A percentile compares a stretch with the other conserved stretches of the same genome.
Evolutionary conservation across 106 monocot species (phyloP).

Genomic region (Phalaenopsis equestris): DNA sequence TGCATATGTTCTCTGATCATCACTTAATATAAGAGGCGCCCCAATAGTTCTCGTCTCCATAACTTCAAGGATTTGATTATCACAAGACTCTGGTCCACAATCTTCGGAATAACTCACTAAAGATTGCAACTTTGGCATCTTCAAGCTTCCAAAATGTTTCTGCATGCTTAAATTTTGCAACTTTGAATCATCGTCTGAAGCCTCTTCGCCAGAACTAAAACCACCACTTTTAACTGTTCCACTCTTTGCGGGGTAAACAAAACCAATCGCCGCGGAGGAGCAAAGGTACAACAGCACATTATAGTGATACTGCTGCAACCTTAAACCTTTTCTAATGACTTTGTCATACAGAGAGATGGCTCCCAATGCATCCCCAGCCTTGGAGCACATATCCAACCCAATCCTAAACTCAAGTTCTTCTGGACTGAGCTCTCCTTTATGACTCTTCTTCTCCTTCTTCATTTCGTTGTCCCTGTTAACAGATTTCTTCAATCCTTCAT

Average conservation of each 20-base stretch:
- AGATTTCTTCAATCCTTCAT: background rate
- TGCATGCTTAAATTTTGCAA: too few relatives aligned
- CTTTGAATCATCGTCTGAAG: too few relatives aligned
- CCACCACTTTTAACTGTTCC: conserved; percentile 11
- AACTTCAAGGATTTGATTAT: background rate
- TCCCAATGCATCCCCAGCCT: conserved; percentile 37
- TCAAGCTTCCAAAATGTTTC: background rate
- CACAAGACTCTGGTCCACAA: background rate
- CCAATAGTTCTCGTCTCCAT: background rate
- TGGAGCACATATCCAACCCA: conserved; percentile 66
- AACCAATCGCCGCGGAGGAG: conserved; percentile 56
- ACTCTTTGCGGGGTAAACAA: conserved; percentile 62
- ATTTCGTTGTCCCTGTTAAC: background rate
- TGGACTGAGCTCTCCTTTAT: conserved; percentile 18
- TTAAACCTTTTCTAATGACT: conserved; percentile 21
- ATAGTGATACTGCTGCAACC: conserved; percentile 59
- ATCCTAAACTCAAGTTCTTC: conserved; percentile 25
- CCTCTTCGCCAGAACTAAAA: background rate
- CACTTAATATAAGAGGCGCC: conserved; percentile 31
- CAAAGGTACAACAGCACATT: conserved; percentile 73
- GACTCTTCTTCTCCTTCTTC: conserved; percentile 14
- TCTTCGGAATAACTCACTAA: background rate
- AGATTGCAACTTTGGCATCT: background rate
- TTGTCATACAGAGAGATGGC: conserved; percentile 55
- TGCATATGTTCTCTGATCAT: conserved; percentile 43